phyloP scores from a whole-genome alignment of 306 rosid genomes.

The Sechiopsis laciniata region DNA sequence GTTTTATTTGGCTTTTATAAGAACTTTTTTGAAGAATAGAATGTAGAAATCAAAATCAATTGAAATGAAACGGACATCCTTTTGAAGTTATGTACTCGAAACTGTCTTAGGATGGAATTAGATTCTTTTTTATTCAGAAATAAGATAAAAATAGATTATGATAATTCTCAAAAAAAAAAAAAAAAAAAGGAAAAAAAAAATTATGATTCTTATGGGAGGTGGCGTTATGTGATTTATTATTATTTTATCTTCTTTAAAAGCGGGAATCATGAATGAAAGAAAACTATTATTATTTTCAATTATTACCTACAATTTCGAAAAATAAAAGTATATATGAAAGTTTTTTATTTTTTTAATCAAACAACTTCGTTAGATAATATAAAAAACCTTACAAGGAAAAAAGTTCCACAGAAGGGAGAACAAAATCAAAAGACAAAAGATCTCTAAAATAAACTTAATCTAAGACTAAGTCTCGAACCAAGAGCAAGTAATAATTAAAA shows the following conservation, averaged over 20 bases:
- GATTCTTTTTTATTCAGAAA: neutral
- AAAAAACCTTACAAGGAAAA: no score
- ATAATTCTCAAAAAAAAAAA: no score
- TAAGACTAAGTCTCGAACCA: no score
- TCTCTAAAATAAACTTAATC: no score
- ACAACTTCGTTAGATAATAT: no score
- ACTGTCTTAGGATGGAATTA: neutral
- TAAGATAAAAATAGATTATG: neutral
- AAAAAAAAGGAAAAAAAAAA: neutral
- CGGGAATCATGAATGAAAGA: neutral
- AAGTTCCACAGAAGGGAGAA: no score
- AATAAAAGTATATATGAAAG: no score
- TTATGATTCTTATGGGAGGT: neutral
- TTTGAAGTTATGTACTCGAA: neutral
- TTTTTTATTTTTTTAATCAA: no score
- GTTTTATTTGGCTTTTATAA: neutral
- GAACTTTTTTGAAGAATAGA: neutral
- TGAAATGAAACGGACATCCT: neutral
- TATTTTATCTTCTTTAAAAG: neutral
- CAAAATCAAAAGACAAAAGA: no score
- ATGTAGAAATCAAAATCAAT: neutral
- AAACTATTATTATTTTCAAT: neutral
- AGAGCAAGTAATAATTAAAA: no score
- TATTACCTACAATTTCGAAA: neutral
- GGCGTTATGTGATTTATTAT: neutral